phyloP scores from a whole-genome alignment of 2,329 filamentous ascomycete genomes.

The Fusarium verticillioides region DNA sequence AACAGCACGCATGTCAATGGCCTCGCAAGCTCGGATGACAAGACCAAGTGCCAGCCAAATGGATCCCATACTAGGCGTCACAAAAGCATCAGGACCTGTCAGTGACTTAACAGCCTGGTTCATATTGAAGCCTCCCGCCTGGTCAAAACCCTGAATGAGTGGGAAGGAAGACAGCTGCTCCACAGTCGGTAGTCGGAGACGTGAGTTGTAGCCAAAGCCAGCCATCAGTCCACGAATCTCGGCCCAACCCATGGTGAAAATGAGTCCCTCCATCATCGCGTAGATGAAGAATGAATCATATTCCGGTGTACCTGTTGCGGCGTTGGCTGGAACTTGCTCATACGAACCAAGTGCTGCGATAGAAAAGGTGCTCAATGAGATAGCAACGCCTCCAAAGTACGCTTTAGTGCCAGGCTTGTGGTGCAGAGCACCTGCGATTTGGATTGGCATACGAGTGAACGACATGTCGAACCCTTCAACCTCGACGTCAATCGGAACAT shows the following conservation, averaged over 20 bases:
- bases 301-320: accelerated
- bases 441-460: accelerated
- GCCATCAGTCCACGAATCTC: background rate
- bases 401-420: background rate
- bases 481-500: accelerated
- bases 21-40: background rate
- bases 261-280: accelerated
- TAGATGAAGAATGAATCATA: accelerated
- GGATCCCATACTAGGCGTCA: background rate
- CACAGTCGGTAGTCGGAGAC: background rate
- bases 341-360: background rate
- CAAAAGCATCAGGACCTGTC: accelerated
- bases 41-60: background rate
- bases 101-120: accelerated
- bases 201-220: background rate
- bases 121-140: background rate
- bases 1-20: background rate
- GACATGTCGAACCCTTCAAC: accelerated
- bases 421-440: background rate
- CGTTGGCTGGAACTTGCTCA: background rate
- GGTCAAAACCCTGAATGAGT: accelerated
- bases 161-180: background rate
- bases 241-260: background rate
- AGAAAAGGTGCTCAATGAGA: background rate
- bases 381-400: background rate